phyloP scores from a whole-genome alignment of 2,329 filamentous ascomycete genomes.

The Teratosphaeriaceae sp. region DNA sequence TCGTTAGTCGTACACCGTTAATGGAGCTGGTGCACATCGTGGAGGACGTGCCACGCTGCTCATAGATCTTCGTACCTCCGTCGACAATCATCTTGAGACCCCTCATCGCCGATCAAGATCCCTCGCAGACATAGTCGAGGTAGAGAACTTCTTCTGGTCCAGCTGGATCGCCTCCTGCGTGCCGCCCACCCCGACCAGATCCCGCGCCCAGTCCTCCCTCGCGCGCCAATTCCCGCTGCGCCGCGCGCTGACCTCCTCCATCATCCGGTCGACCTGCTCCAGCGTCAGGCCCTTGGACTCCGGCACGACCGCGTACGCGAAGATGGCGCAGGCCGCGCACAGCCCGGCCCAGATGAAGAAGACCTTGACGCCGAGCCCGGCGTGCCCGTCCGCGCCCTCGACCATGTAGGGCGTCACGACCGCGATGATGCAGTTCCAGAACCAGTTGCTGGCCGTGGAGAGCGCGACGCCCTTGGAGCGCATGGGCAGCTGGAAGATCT shows the following conservation, averaged over 20 bases:
- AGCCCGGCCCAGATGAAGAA: constrained; percentile 42
- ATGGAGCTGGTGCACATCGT: no score
- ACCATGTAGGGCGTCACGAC: constrained; percentile 71
- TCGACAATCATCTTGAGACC: no score
- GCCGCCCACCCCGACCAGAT: constrained; percentile 4
- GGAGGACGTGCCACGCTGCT: no score
- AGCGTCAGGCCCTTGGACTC: constrained; percentile 35
- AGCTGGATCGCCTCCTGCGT: not conserved
- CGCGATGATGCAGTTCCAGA: constrained; percentile 59
- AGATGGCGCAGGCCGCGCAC: constrained; percentile 27
- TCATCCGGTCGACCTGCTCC: constrained; percentile 33
- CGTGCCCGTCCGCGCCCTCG: constrained; percentile 30
- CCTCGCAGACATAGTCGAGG: not conserved
- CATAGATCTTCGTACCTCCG: no score
- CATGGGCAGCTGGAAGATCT: constrained; percentile 71
- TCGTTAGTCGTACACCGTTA: no score
- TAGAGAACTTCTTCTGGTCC: constrained; percentile 1
- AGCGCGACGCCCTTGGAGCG: constrained; percentile 59
- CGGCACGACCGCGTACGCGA: constrained; percentile 33
- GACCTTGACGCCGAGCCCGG: constrained; percentile 43
- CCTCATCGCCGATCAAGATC: not conserved
- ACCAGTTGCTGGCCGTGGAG: constrained; percentile 84
- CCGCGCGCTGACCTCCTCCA: constrained; percentile 44
- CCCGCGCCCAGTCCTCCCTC: constrained; percentile 25
- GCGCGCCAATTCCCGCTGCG: constrained; percentile 26